These are phyloP conservation scores for Garcia nutans DNA, from an alignment of 345 rosid genomes.

Conservation along the genomic window DNA sequence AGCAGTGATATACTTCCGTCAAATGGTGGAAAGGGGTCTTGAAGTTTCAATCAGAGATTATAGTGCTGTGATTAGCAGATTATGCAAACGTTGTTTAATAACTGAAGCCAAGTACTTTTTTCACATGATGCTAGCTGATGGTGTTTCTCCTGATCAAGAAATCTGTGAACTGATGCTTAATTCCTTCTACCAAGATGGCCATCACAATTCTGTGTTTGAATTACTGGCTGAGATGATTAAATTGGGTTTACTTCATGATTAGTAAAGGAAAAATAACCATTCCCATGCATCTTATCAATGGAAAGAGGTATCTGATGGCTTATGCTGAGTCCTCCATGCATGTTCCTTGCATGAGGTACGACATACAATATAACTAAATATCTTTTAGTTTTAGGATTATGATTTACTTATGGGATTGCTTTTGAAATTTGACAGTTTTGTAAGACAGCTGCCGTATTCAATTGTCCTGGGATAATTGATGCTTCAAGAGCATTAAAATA, in stretches of 20 bases:
- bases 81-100: slow-evolving; percentile 51
- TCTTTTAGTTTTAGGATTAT: background rate
- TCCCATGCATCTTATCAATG: background rate
- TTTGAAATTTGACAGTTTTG: background rate
- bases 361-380: background rate
- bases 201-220: slow-evolving; percentile 36
- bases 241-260: slow-evolving; percentile 43
- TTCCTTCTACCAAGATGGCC: slow-evolving; percentile 36
- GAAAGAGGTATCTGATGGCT: background rate
- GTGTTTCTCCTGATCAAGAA: slow-evolving; percentile 55
- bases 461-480: background rate
- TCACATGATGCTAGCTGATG: slow-evolving; percentile 52
- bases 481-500: background rate
- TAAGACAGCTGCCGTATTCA: background rate
- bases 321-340: background rate
- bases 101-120: slow-evolving; percentile 49
- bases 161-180: slow-evolving; percentile 52
- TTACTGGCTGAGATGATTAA: slow-evolving; percentile 48
- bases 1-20: slow-evolving; percentile 40
- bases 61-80: slow-evolving; percentile 66
- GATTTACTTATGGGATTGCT: background rate
- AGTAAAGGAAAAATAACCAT: slow-evolving; percentile 21
- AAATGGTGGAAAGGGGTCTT: slow-evolving; percentile 58
- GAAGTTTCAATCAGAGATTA: slow-evolving; percentile 62
- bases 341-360: slow-evolving; percentile 9